Conservation (phyloP, 805 yeast species). For the Saccharomycopsis amapae region DNA sequence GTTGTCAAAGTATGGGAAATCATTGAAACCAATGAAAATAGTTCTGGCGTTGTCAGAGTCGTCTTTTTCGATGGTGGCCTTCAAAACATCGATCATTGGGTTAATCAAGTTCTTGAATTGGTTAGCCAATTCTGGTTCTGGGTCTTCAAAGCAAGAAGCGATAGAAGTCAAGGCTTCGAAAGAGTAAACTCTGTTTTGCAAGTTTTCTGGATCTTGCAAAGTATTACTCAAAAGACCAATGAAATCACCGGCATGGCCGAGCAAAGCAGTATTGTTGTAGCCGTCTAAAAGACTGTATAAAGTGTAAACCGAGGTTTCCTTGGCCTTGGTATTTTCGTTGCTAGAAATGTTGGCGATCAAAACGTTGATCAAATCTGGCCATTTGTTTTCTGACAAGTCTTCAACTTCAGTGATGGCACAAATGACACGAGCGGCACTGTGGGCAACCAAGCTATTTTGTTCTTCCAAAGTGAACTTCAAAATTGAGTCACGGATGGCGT, state of each 20-base stretch:
- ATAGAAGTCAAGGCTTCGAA: constrained; percentile 69
- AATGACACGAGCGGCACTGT: constrained; percentile 82
- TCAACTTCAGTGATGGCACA: constrained; percentile 61
- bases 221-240: constrained; percentile 64
- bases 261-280: constrained; percentile 49
- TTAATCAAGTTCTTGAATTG: constrained; percentile 67
- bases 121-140: constrained; percentile 40
- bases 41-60: constrained; percentile 68
- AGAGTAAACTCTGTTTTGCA: constrained; percentile 74
- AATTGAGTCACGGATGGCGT: constrained; percentile 58
- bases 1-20: constrained; percentile 67
- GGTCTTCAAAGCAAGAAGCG: constrained; percentile 60
- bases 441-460: constrained; percentile 65
- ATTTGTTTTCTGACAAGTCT: constrained; percentile 57
- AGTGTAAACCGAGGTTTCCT: constrained; percentile 80
- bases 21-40: constrained; percentile 79
- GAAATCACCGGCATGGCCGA: constrained; percentile 55
- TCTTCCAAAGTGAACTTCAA: constrained; percentile 62
- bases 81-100: constrained; percentile 71
- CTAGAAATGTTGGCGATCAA: constrained; percentile 63
- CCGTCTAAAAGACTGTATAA: constrained; percentile 73
- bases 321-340: constrained; percentile 40
- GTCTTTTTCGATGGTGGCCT: constrained; percentile 59
- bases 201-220: constrained; percentile 47
- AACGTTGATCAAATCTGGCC: constrained; percentile 73